Evolutionary conservation across 345 rosid genomes (phyloP).

Genomic region (Stellera chamaejasme): DNA sequence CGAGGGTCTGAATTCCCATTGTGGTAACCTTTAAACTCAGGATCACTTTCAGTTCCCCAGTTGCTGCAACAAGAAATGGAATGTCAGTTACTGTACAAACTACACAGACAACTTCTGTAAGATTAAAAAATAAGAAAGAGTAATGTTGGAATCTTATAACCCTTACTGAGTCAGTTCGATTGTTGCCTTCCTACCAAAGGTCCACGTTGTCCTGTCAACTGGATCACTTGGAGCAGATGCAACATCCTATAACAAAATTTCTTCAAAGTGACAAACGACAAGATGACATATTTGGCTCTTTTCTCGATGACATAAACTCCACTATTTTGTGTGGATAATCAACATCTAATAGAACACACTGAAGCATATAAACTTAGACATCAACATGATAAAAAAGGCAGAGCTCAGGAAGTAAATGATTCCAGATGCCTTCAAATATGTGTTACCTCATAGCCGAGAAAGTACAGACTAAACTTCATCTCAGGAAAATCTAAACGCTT

Average conservation of each 20-base stretch:
- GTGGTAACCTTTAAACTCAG: constrained; percentile 86
- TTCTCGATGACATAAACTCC: no score
- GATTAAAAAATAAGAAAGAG: not conserved
- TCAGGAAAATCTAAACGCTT: constrained; percentile 90
- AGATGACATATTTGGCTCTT: no score
- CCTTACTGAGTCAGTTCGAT: constrained; percentile 88
- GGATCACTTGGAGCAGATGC: constrained; percentile 67
- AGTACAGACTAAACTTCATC: constrained; percentile 84
- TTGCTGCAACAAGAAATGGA: constrained; percentile 41
- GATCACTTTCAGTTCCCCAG: constrained; percentile 95
- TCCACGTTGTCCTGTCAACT: constrained; percentile 80
- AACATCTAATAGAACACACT: no score
- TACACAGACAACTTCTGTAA: constrained; percentile 1
- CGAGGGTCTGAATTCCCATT: constrained; percentile 91
- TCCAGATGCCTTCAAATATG: not conserved
- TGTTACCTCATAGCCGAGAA: constrained; percentile 83
- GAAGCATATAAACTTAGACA: not conserved
- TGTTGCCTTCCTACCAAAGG: constrained; percentile 69
- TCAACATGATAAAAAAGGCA: not conserved
- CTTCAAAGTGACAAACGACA: not conserved
- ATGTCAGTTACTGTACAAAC: constrained; percentile 9
- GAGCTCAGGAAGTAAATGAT: not conserved
- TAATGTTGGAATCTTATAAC: not conserved
- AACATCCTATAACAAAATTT: constrained; percentile 39
- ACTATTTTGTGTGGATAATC: no score